These are phyloP conservation scores for Candida peoriensis DNA, from an alignment of 805 yeast genomes.

Conservation along the genomic window DNA sequence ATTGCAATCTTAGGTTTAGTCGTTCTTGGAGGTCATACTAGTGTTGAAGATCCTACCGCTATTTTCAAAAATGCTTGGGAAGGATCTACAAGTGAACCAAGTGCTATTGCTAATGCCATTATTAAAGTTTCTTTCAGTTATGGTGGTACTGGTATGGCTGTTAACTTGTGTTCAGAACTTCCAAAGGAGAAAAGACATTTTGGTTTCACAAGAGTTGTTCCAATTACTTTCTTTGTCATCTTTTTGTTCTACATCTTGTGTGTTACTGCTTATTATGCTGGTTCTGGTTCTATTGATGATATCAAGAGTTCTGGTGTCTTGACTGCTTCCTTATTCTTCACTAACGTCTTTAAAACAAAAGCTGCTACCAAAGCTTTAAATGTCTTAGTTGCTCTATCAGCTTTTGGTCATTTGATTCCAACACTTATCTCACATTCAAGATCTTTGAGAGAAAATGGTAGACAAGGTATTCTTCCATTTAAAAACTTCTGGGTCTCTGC, in stretches of 20 bases:
- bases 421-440: constrained; percentile 47
- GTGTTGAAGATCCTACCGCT: constrained; percentile 27
- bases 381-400: constrained; percentile 43
- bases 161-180: constrained; percentile 33
- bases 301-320: constrained; percentile 29
- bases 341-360: constrained; percentile 28
- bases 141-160: constrained; percentile 36
- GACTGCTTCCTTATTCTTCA: constrained; percentile 28
- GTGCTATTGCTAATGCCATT: constrained; percentile 38
- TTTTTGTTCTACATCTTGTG: constrained; percentile 29
- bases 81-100: constrained; percentile 37
- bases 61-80: constrained; percentile 34
- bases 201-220: constrained; percentile 24
- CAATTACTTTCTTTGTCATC: constrained; percentile 27
- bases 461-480: constrained; percentile 46
- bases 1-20: constrained; percentile 32
- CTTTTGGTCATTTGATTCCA: constrained; percentile 44
- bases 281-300: constrained; percentile 22
- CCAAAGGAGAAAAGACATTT: constrained; percentile 27
- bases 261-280: constrained; percentile 33
- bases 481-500: constrained; percentile 39
- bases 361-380: constrained; percentile 41
- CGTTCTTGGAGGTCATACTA: constrained; percentile 32
- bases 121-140: constrained; percentile 40
- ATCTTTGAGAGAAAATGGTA: constrained; percentile 43